Evolutionary conservation across 768 basidiomycete species (phyloP).

Genomic region (Dacryopinax spathularia): DNA sequence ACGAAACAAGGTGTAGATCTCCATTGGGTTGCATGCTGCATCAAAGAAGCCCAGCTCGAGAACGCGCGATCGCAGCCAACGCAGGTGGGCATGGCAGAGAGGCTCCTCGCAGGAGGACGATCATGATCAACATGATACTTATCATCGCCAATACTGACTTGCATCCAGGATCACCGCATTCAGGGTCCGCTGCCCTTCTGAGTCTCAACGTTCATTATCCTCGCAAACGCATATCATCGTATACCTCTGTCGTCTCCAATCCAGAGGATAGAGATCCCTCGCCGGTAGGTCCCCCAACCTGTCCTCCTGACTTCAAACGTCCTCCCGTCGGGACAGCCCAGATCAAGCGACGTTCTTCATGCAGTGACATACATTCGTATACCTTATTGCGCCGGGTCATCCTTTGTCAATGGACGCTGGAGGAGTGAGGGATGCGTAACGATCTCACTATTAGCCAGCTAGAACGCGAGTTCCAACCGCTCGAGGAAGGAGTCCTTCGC

Average conservation of each 20-base stretch:
- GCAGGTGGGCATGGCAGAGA: too few species aligned
- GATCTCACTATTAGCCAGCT: slow-evolving; percentile 77
- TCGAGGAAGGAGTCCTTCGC: slow-evolving; percentile 85
- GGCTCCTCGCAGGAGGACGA: too few species aligned
- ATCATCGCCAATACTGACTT: too few species aligned
- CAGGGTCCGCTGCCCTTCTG: too few species aligned
- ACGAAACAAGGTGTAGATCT: too few species aligned
- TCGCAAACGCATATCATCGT: slow-evolving; percentile 79
- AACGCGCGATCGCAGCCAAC: too few species aligned
- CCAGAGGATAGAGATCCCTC: slow-evolving; percentile 73
- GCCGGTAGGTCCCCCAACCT: slow-evolving; percentile 48
- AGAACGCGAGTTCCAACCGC: slow-evolving; percentile 83
- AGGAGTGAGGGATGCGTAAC: slow-evolving; percentile 96
- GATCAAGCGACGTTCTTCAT: slow-evolving; percentile 61
- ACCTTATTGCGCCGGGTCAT: slow-evolving; percentile 74
- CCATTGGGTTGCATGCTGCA: too few species aligned
- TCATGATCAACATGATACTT: too few species aligned
- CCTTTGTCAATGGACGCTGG: slow-evolving; percentile 69
- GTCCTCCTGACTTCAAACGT: not conserved
- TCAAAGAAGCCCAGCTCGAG: too few species aligned
- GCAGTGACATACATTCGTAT: slow-evolving; percentile 56
- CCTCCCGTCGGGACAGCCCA: slow-evolving; percentile 46
- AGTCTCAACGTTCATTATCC: too few species aligned
- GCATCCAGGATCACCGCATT: too few species aligned
- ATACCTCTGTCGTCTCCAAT: slow-evolving; percentile 83